phyloP scores from a whole-genome alignment of 1,139 yeast species.

The Hansenula sp. region DNA sequence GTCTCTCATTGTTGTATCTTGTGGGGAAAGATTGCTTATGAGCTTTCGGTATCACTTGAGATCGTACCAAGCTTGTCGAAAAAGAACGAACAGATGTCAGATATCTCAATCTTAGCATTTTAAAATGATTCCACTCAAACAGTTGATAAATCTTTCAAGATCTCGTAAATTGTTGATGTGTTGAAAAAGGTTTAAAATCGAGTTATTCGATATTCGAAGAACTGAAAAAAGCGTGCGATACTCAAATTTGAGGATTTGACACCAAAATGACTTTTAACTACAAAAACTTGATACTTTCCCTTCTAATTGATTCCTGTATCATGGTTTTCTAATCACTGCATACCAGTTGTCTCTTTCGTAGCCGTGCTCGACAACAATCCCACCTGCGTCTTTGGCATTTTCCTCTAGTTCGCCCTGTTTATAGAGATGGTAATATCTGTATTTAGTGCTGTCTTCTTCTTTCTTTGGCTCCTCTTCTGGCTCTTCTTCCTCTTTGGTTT shows the following conservation, averaged over 20 bases:
- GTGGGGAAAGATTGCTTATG: slow-evolving; percentile 3
- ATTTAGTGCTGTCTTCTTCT: slow-evolving; percentile 46
- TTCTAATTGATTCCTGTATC: not conserved
- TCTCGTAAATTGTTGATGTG: not conserved
- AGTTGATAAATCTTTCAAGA: not conserved
- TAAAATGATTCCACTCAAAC: no score
- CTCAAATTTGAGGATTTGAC: no score
- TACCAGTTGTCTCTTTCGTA: slow-evolving; percentile 97
- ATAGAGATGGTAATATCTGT: slow-evolving; percentile 86
- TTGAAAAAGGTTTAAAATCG: not conserved
- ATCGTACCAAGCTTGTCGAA: not conserved
- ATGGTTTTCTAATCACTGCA: slow-evolving; percentile 43
- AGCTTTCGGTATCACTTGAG: slow-evolving; percentile 1
- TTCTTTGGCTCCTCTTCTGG: slow-evolving; percentile 15
- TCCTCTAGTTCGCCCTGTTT: slow-evolving; percentile 73
- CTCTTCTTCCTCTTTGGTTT: slow-evolving; percentile 11
- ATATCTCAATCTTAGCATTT: not conserved
- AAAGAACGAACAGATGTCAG: not conserved
- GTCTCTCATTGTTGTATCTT: not conserved
- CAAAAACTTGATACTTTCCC: not conserved
- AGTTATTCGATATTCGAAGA: not conserved
- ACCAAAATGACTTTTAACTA: not conserved
- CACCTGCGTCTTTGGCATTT: slow-evolving; percentile 69
- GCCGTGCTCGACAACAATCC: slow-evolving; percentile 61
- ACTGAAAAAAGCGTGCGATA: not conserved